Conservation (phyloP, 1,284 basidiomycete genomes). For the Puccinia triticina region DNA sequence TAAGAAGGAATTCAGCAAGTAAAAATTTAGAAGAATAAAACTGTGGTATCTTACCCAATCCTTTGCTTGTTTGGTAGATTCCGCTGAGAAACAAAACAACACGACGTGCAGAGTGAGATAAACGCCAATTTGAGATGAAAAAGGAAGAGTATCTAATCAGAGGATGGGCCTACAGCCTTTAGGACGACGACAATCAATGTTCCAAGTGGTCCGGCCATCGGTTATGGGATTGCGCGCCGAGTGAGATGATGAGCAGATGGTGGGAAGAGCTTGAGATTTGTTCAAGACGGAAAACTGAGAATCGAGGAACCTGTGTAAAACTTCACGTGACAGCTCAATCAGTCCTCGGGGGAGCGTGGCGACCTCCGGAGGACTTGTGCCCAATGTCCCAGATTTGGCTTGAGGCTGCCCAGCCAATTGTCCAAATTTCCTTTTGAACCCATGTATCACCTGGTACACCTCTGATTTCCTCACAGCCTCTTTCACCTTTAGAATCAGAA, state of each 20-base stretch:
- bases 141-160: neutral
- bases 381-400: too few relatives aligned
- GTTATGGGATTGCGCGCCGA: neutral
- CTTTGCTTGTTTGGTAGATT: constrained; percentile 90
- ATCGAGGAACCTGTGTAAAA: neutral
- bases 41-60: constrained; percentile 65
- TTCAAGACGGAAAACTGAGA: neutral
- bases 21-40: neutral
- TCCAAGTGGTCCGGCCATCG: constrained; percentile 65
- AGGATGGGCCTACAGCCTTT: constrained; percentile 75
- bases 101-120: neutral
- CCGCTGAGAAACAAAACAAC: constrained; percentile 65
- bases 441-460: too few relatives aligned
- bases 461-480: too few relatives aligned
- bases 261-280: neutral
- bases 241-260: constrained; percentile 17
- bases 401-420: too few relatives aligned
- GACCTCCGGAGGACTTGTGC: too few relatives aligned
- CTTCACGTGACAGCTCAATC: too few relatives aligned
- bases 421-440: too few relatives aligned
- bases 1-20: neutral
- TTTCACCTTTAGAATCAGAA: too few relatives aligned
- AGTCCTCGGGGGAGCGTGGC: too few relatives aligned
- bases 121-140: neutral
- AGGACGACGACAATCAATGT: constrained; percentile 92